A percentile compares a stretch with the other conserved stretches of the same genome.
These are phyloP conservation scores for Hemisphaericaspora nanyangensis DNA, from an alignment of 805 yeast species.

Conservation along the genomic window DNA sequence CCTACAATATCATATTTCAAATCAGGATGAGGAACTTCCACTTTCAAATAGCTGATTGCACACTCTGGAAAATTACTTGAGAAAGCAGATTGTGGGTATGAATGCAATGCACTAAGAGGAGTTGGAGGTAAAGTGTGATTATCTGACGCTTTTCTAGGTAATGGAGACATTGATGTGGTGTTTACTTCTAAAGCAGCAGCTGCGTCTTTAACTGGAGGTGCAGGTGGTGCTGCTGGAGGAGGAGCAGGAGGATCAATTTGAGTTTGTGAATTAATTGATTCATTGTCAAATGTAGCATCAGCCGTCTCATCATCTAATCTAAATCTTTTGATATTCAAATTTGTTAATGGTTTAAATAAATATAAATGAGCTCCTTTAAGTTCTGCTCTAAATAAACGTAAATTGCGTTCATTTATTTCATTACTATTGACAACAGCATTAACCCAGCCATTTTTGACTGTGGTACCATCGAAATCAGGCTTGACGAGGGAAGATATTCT, in stretches of 20 bases:
- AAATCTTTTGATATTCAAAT: conserved; percentile 37
- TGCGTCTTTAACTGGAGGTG: neutral
- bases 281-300: neutral
- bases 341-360: conserved; percentile 56
- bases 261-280: neutral
- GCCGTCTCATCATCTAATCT: conserved; percentile 10
- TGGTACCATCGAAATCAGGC: conserved; percentile 29
- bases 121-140: neutral
- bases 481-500: conserved; percentile 12
- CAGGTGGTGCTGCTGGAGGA: neutral
- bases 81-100: neutral
- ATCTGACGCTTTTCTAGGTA: neutral
- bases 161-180: too few species aligned
- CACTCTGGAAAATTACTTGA: neutral
- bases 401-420: conserved; percentile 28
- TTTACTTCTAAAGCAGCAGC: too few species aligned
- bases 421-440: conserved; percentile 33
- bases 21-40: conserved; percentile 33
- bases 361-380: conserved; percentile 64
- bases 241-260: neutral
- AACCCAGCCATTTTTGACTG: conserved; percentile 33
- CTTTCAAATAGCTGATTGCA: conserved; percentile 21
- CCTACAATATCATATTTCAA: conserved; percentile 42
- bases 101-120: neutral
- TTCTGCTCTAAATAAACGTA: conserved; percentile 58